Percentiles rank a stretch among this genome's conserved stretches.
phyloP scores from a whole-genome alignment of 306 rosid genomes.

The Hylodesmum podocarpum region DNA sequence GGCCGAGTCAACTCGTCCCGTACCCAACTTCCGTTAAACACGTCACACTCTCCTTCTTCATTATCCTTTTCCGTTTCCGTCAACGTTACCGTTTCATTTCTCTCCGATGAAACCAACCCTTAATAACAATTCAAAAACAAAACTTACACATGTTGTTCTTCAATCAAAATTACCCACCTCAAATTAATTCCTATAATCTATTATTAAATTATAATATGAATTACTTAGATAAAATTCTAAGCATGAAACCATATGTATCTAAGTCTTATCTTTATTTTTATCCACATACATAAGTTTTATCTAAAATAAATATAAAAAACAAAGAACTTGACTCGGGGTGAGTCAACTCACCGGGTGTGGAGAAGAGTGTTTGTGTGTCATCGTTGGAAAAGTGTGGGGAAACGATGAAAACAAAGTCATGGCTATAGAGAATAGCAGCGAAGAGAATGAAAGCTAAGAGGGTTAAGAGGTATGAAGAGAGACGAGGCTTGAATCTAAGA shows the following conservation, averaged over 20 bases:
- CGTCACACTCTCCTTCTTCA: constrained; percentile 48
- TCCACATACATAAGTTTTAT: too few relatives aligned
- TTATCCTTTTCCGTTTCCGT: constrained; percentile 41
- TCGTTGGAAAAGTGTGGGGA: constrained; percentile 39
- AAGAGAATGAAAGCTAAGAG: constrained; percentile 73
- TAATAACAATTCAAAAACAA: not conserved
- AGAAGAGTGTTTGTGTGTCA: constrained; percentile 6
- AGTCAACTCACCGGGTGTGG: constrained; percentile 52
- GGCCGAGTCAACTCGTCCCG: constrained; percentile 74
- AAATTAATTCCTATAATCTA: too few relatives aligned
- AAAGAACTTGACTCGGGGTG: not conserved
- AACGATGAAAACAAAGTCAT: constrained; percentile 60
- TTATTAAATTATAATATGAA: too few relatives aligned
- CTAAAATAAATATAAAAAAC: not conserved
- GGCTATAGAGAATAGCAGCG: constrained; percentile 60
- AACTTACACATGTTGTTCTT: too few relatives aligned
- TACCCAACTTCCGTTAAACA: constrained; percentile 79
- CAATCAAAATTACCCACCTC: too few relatives aligned
- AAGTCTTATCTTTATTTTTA: too few relatives aligned
- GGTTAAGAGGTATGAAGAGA: constrained; percentile 68
- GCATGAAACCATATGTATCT: too few relatives aligned
- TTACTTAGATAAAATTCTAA: too few relatives aligned
- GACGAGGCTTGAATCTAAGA: constrained; percentile 56
- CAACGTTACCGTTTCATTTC: constrained; percentile 33
- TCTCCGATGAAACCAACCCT: not conserved